These are phyloP conservation scores for Aspergillus quadricinctus DNA, from an alignment of 2,329 filamentous ascomycete species.

Conservation along the genomic window DNA sequence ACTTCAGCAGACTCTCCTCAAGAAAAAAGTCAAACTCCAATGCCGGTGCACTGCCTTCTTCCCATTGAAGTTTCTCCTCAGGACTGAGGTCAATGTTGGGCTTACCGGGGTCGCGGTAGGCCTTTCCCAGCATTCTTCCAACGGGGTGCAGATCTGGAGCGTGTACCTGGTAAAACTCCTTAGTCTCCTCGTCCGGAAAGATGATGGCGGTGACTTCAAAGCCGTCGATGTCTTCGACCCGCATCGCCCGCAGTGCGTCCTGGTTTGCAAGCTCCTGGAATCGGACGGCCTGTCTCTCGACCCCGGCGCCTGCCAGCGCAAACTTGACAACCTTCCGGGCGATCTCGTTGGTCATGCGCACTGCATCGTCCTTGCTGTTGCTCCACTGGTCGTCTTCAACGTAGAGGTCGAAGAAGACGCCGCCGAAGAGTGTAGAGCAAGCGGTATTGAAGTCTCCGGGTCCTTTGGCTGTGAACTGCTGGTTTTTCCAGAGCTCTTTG, in stretches of 20 bases:
- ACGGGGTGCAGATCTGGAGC: slow-evolving; percentile 46
- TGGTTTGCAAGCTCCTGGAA: slow-evolving; percentile 35
- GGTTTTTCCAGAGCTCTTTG: slow-evolving; percentile 60
- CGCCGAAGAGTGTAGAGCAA: slow-evolving; percentile 64
- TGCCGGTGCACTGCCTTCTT: slow-evolving; percentile 11
- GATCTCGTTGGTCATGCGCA: slow-evolving; percentile 43
- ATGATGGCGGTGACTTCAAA: slow-evolving; percentile 59
- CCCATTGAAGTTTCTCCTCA: slow-evolving; percentile 27
- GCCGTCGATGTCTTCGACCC: slow-evolving; percentile 49
- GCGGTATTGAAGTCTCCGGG: slow-evolving; percentile 81
- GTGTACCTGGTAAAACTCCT: slow-evolving; percentile 46
- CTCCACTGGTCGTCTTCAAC: slow-evolving; percentile 41
- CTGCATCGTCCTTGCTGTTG: slow-evolving; percentile 22
- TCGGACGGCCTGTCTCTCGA: slow-evolving; percentile 31
- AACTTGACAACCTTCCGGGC: slow-evolving; percentile 49
- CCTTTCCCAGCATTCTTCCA: slow-evolving; percentile 51
- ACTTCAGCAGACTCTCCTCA: slow-evolving; percentile 56
- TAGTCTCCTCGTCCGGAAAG: slow-evolving; percentile 40
- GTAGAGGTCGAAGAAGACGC: slow-evolving; percentile 43
- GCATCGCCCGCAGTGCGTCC: slow-evolving; percentile 38
- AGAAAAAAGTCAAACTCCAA: slow-evolving; percentile 58
- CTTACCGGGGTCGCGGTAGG: slow-evolving; percentile 45
- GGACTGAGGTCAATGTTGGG: slow-evolving; percentile 35
- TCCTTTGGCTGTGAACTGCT: slow-evolving; percentile 49
- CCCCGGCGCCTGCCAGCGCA: slow-evolving; percentile 47